A percentile compares a stretch with the other conserved stretches of the same genome.
These are phyloP conservation scores for Phylloporus sp. DNA, from an alignment of 768 basidiomycete species.

Conservation along the genomic window DNA sequence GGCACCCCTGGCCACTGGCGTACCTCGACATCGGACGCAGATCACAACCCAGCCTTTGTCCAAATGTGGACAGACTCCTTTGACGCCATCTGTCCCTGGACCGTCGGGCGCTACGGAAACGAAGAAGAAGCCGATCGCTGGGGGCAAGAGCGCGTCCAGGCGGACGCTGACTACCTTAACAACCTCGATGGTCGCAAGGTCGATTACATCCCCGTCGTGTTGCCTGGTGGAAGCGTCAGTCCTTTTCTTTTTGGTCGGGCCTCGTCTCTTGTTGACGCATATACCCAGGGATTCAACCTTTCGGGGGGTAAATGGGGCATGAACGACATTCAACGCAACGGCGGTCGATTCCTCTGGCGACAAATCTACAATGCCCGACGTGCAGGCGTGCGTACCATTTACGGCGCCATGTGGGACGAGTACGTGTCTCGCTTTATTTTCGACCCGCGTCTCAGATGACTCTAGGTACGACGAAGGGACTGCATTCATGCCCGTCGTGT, in stretches of 20 bases:
- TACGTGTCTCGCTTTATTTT: constrained; percentile 21
- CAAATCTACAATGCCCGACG: constrained; percentile 67
- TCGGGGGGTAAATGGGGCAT: constrained; percentile 66
- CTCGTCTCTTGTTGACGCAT: background rate
- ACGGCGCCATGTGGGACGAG: constrained; percentile 91
- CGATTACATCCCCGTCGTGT: constrained; percentile 80
- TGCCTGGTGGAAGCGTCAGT: constrained; percentile 78
- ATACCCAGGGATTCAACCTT: constrained; percentile 58
- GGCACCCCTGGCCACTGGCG: constrained; percentile 76
- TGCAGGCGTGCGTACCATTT: constrained; percentile 59
- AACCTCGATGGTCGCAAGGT: constrained; percentile 46
- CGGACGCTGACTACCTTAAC: constrained; percentile 57
- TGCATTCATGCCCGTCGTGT: constrained; percentile 69
- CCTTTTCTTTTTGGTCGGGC: no score
- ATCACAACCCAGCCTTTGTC: constrained; percentile 59
- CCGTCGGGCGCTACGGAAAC: constrained; percentile 62
- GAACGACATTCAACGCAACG: constrained; percentile 67
- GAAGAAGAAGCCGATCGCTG: constrained; percentile 60
- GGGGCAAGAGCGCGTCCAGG: constrained; percentile 56
- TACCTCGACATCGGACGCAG: constrained; percentile 62
- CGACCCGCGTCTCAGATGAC: background rate
- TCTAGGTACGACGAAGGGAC: constrained; percentile 81
- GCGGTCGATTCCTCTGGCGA: constrained; percentile 75
- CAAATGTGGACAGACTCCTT: constrained; percentile 73
- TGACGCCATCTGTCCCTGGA: constrained; percentile 81